A percentile compares a stretch with the other conserved stretches of the same genome.
Conservation (phyloP, 441 rosid species). For the Syzygium syzygioides region DNA sequence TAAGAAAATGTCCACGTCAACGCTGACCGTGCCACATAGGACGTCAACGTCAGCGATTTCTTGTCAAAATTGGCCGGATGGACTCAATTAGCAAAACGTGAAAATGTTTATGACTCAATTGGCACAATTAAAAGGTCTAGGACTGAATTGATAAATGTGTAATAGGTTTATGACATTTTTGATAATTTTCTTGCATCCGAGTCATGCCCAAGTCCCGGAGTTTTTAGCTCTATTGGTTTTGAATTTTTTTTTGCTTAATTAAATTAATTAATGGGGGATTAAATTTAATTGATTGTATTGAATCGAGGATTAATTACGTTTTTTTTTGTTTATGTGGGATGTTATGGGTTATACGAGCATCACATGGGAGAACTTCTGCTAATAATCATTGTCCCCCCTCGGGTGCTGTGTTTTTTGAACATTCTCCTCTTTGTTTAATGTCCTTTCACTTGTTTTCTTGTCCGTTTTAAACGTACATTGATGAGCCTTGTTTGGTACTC, state of each 20-base stretch:
- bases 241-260: background rate
- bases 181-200: too few relatives aligned
- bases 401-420: background rate
- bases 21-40: too few relatives aligned
- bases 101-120: too few relatives aligned
- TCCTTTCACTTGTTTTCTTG: background rate
- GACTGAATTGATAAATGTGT: too few relatives aligned
- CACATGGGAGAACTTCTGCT: background rate
- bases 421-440: background rate
- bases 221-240: background rate
- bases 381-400: background rate
- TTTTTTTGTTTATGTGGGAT: background rate
- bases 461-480: background rate
- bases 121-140: too few relatives aligned
- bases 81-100: too few relatives aligned
- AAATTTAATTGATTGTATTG: background rate
- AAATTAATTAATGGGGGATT: background rate
- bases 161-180: too few relatives aligned
- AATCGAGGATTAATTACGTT: background rate
- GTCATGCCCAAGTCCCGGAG: background rate
- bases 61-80: too few relatives aligned
- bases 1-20: too few relatives aligned
- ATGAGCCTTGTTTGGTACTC: background rate
- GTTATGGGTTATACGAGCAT: background rate
- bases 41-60: too few relatives aligned